Percentiles rank a stretch among this genome's conserved stretches.
phyloP scores from a whole-genome alignment of 371 early-diverging fungal species.

The Circinella minor region DNA sequence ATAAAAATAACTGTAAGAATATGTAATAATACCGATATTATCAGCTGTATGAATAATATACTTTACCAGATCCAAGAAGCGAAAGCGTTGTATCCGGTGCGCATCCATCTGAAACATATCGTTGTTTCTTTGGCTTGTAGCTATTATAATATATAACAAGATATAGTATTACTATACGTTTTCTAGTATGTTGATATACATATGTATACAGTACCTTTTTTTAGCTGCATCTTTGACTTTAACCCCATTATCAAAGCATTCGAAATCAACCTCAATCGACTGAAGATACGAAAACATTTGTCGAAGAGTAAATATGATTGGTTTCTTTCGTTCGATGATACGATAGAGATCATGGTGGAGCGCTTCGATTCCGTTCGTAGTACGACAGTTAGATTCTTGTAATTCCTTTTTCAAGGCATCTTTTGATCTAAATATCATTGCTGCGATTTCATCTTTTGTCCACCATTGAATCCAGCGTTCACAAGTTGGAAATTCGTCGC shows the following conservation, averaged over 20 bases:
- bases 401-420: background rate
- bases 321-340: background rate
- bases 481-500: too few species aligned
- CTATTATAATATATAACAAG: too few species aligned
- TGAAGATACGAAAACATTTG: background rate
- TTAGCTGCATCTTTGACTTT: too few species aligned
- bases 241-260: too few species aligned
- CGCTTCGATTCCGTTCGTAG: background rate
- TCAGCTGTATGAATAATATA: too few species aligned
- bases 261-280: background rate
- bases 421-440: background rate
- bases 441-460: background rate
- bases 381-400: background rate
- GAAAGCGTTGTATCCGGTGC: background rate
- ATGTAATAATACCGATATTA: too few species aligned
- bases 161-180: too few species aligned
- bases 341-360: background rate
- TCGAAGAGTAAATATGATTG: too few species aligned
- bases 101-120: background rate
- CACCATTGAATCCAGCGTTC: too few species aligned
- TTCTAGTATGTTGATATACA: too few species aligned
- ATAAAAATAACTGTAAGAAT: too few species aligned
- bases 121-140: background rate
- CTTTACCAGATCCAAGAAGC: background rate
- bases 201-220: too few species aligned